These are phyloP conservation scores for Kuraishia hungarica DNA, from an alignment of 805 yeast species.

Conservation along the genomic window DNA sequence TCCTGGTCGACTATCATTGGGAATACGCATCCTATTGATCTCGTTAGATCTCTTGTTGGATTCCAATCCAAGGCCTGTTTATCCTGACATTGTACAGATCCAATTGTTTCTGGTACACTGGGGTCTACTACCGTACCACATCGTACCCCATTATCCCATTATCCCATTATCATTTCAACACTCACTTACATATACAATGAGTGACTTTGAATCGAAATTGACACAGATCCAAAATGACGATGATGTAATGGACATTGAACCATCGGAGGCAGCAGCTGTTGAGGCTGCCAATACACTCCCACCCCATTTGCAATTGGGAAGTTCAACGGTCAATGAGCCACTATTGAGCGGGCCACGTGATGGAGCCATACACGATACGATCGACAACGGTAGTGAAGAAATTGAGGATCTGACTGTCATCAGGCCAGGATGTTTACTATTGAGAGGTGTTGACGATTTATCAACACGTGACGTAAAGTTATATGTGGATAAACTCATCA, in stretches of 20 bases:
- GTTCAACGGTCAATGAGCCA: background rate
- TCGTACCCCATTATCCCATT: too few relatives aligned
- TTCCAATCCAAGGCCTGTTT: too few relatives aligned
- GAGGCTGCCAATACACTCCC: background rate
- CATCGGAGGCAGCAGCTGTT: background rate
- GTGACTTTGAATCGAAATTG: constrained; percentile 2
- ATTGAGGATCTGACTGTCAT: background rate
- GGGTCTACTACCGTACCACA: too few relatives aligned
- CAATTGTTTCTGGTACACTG: too few relatives aligned
- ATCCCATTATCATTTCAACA: too few relatives aligned
- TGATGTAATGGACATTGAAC: background rate
- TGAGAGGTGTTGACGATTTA: constrained; percentile 58
- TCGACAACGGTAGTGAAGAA: background rate
- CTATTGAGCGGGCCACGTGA: background rate
- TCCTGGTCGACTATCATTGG: too few relatives aligned
- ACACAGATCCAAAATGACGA: background rate
- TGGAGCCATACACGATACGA: too few relatives aligned
- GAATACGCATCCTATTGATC: too few relatives aligned
- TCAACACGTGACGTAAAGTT: constrained; percentile 52
- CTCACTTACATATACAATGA: too few relatives aligned
- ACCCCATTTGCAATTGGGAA: background rate
- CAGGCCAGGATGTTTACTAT: background rate
- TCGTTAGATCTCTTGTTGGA: too few relatives aligned
- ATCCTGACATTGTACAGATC: too few relatives aligned
- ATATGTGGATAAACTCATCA: constrained; percentile 38